Conservation (phyloP, 1,139 yeast genomes). For the Diutina rugosa region DNA sequence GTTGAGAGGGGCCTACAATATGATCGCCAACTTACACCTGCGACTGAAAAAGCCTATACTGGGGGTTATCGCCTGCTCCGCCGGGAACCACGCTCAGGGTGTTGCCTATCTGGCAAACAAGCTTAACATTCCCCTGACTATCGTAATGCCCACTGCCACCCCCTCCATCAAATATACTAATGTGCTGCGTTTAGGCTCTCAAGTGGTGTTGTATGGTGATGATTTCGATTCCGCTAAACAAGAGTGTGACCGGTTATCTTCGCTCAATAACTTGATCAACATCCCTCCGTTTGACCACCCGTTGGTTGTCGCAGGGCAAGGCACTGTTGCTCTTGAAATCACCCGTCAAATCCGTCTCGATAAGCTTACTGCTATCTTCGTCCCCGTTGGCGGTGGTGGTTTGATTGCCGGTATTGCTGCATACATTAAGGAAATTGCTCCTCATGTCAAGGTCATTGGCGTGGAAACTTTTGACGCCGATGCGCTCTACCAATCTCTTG, state of each 20-base stretch:
- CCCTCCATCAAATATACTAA: constrained; percentile 89
- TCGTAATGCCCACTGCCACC: constrained; percentile 96
- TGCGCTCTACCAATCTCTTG: constrained; percentile 69
- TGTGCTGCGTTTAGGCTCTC: constrained; percentile 85
- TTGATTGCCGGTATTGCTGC: constrained; percentile 83
- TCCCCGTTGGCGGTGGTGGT: constrained; percentile 98
- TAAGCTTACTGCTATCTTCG: constrained; percentile 75
- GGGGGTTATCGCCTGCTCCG: constrained; percentile 96
- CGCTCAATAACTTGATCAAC: constrained; percentile 63
- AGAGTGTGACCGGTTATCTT: constrained; percentile 66
- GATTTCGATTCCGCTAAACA: constrained; percentile 88
- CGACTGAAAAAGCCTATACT: constrained; percentile 47
- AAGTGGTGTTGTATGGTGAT: constrained; percentile 85
- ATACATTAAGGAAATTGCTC: constrained; percentile 90
- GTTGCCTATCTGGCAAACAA: constrained; percentile 86
- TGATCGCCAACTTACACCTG: constrained; percentile 74
- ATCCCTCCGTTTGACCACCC: constrained; percentile 98
- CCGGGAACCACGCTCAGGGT: constrained; percentile 99
- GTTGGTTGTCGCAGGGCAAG: constrained; percentile 98
- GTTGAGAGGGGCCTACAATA: constrained; percentile 93
- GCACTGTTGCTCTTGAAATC: constrained; percentile 89
- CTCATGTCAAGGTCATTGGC: constrained; percentile 89
- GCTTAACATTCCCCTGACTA: constrained; percentile 82
- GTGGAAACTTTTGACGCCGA: constrained; percentile 95
- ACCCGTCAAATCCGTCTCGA: constrained; percentile 74